phyloP scores from a whole-genome alignment of 805 yeast genomes.

The Lipomyces lipofer region DNA sequence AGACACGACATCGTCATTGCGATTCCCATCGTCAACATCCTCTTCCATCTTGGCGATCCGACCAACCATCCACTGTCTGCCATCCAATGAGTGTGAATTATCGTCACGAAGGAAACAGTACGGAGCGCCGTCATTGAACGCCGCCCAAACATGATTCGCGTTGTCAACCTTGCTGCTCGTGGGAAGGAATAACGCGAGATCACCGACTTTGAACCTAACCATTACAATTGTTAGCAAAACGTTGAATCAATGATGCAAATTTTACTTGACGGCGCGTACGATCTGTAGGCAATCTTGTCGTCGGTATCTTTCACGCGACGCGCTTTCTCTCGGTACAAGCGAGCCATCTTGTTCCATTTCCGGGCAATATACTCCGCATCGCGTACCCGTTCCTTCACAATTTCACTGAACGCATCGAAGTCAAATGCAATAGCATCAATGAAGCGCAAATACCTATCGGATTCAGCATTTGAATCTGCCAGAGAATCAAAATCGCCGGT shows the following conservation, averaged over 20 bases:
- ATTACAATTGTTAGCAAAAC: constrained; percentile 54
- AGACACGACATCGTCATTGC: not conserved
- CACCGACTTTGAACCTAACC: constrained; percentile 66
- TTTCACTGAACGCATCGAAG: constrained; percentile 43
- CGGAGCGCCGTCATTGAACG: constrained; percentile 86
- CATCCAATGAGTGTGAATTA: constrained; percentile 36
- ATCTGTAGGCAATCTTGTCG: constrained; percentile 36
- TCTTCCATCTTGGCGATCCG: constrained; percentile 60
- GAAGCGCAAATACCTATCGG: constrained; percentile 17
- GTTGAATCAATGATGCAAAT: constrained; percentile 38
- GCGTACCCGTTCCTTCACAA: constrained; percentile 70
- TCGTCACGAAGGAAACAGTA: constrained; percentile 68
- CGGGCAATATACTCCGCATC: constrained; percentile 92
- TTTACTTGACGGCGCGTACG: constrained; percentile 13
- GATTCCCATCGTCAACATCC: constrained; percentile 44
- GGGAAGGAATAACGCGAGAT: constrained; percentile 81
- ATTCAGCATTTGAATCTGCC: constrained; percentile 20
- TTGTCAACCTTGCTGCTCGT: constrained; percentile 47
- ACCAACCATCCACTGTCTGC: constrained; percentile 83
- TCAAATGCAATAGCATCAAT: constrained; percentile 39
- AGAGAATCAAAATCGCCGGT: constrained; percentile 33
- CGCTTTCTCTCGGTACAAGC: constrained; percentile 45
- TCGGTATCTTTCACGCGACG: constrained; percentile 25
- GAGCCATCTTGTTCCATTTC: constrained; percentile 73
- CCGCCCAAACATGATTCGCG: constrained; percentile 74